Conservation (phyloP, 768 basidiomycete genomes). For the Hygrophorus pudorinus region DNA sequence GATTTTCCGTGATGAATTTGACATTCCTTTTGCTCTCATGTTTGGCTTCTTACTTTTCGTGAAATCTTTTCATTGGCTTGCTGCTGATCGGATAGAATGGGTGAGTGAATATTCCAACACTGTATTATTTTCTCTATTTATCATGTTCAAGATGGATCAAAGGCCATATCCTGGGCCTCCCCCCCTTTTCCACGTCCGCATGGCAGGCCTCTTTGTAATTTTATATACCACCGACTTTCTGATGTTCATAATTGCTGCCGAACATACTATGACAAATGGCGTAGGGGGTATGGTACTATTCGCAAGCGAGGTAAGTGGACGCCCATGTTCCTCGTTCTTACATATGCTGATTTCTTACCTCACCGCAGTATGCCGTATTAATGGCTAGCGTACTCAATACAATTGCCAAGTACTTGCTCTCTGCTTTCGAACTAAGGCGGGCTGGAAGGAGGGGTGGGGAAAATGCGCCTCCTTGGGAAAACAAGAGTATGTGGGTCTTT, state of each 20-base stretch:
- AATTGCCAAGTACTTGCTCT: slow-evolving; percentile 74
- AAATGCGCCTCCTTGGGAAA: slow-evolving; percentile 89
- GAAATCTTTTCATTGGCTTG: slow-evolving; percentile 98
- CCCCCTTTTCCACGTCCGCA: slow-evolving; percentile 75
- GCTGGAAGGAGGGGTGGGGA: slow-evolving; percentile 72
- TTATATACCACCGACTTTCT: slow-evolving; percentile 66
- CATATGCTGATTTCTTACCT: neutral
- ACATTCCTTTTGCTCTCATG: slow-evolving; percentile 86
- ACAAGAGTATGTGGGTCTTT: slow-evolving; percentile 95
- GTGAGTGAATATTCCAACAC: slow-evolving; percentile 30
- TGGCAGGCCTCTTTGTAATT: slow-evolving; percentile 62
- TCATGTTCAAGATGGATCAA: slow-evolving; percentile 81
- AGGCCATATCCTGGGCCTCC: slow-evolving; percentile 79
- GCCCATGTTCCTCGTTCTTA: slow-evolving; percentile 7
- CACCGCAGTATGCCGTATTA: slow-evolving; percentile 72
- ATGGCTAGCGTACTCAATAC: slow-evolving; percentile 73
- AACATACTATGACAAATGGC: slow-evolving; percentile 68
- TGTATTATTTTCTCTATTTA: slow-evolving; percentile 5
- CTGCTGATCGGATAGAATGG: slow-evolving; percentile 93
- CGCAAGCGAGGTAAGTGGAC: slow-evolving; percentile 72
- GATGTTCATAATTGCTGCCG: slow-evolving; percentile 73
- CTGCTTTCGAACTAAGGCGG: slow-evolving; percentile 70
- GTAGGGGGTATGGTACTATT: slow-evolving; percentile 92
- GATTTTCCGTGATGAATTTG: slow-evolving; percentile 94
- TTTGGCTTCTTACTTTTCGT: slow-evolving; percentile 91